Evolutionary conservation across 176 grass and related monocot genomes (phyloP).

Genomic region (Phragmites australis): DNA sequence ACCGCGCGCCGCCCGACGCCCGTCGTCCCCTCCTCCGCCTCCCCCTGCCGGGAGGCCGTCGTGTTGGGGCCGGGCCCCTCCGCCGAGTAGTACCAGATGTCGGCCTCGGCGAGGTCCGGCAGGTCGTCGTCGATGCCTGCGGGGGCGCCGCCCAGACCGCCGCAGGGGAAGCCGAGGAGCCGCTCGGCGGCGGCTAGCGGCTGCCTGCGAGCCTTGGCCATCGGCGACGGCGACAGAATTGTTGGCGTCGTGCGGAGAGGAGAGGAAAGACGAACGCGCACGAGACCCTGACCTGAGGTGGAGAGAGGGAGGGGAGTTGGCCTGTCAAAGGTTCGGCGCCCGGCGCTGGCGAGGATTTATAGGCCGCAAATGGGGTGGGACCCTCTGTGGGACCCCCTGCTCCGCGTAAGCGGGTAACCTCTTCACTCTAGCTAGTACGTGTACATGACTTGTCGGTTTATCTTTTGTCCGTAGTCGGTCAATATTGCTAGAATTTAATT

Average conservation of each 20-base stretch:
- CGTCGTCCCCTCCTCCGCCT: background rate
- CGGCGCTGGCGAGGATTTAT: constrained; percentile 40
- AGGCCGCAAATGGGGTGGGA: constrained; percentile 18
- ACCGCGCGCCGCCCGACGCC: background rate
- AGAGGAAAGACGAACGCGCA: constrained; percentile 16
- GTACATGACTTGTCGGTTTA: no score
- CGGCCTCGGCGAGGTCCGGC: constrained; percentile 71
- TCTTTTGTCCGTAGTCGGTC: no score
- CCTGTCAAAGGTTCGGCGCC: constrained; percentile 24
- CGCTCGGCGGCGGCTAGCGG: constrained; percentile 50
- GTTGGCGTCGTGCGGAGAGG: background rate
- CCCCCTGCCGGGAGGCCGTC: background rate
- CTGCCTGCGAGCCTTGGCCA: constrained; percentile 60
- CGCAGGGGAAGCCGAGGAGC: constrained; percentile 57
- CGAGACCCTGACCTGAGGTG: background rate
- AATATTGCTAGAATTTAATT: no score
- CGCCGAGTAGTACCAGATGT: constrained; percentile 58
- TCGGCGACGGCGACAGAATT: constrained; percentile 15
- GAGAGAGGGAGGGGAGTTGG: background rate
- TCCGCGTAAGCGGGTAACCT: no score
- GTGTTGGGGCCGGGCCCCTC: background rate
- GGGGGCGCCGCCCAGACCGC: constrained; percentile 25
- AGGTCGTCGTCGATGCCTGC: constrained; percentile 42
- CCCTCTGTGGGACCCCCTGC: no score
- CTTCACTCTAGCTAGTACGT: no score